These are phyloP conservation scores for Erodium trifolium DNA, from an alignment of 441 rosid species.

Conservation along the genomic window DNA sequence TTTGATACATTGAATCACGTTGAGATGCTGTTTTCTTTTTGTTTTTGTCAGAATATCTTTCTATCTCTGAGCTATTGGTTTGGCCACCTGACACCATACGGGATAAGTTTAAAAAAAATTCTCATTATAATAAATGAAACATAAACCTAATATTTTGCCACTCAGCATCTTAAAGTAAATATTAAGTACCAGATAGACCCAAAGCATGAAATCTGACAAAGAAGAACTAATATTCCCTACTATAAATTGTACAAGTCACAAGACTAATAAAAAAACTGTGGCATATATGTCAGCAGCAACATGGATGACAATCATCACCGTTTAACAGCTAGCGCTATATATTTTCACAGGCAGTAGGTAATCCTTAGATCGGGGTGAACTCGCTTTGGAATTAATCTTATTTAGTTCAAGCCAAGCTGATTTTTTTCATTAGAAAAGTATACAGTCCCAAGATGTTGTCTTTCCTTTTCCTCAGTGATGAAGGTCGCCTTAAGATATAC, in stretches of 20 bases:
- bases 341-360: too few species aligned
- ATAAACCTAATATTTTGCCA: neutral
- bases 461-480: too few species aligned
- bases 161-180: neutral
- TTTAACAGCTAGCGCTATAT: neutral
- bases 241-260: neutral
- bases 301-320: neutral
- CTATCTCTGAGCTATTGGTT: constrained; percentile 35
- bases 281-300: neutral
- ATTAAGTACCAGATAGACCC: neutral
- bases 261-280: neutral
- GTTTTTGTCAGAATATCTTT: constrained; percentile 52
- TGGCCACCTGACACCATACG: constrained; percentile 34
- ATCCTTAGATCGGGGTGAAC: neutral
- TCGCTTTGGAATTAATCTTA: neutral
- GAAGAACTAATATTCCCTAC: neutral
- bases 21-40: constrained; percentile 34
- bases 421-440: too few species aligned
- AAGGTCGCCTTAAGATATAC: neutral
- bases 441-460: neutral
- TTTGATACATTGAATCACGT: constrained; percentile 28
- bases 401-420: neutral
- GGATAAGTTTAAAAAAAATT: neutral
- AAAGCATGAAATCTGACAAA: neutral
- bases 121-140: neutral